phyloP scores from a whole-genome alignment of 768 basidiomycete genomes.

The Termitomyces sp. region DNA sequence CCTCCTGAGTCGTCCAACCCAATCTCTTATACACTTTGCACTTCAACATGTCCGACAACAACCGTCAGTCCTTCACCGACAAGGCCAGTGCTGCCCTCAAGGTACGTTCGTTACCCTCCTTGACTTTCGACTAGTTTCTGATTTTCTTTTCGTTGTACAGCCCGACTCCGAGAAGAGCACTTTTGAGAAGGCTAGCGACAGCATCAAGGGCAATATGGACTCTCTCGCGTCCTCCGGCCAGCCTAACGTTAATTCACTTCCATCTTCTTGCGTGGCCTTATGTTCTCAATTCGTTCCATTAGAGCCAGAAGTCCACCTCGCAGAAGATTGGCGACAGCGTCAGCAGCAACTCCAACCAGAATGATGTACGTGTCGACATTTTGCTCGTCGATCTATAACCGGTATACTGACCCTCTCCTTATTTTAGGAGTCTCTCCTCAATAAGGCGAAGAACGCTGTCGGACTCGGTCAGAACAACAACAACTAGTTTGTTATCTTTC shows the following conservation, averaged over 20 bases:
- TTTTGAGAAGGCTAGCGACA: slow-evolving; percentile 50
- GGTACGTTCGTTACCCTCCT: slow-evolving; percentile 27
- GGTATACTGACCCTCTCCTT: no score
- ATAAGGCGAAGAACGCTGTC: slow-evolving; percentile 53
- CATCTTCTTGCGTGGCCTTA: background rate
- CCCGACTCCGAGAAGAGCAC: slow-evolving; percentile 60
- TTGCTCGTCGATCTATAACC: background rate
- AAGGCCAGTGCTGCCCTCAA: slow-evolving; percentile 51
- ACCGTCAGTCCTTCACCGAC: slow-evolving; percentile 59
- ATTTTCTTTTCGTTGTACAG: slow-evolving; percentile 25
- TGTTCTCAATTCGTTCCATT: background rate
- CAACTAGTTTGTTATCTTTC: background rate
- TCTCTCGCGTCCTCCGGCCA: slow-evolving; percentile 46
- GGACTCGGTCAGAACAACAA: slow-evolving; percentile 34
- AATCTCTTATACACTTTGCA: background rate
- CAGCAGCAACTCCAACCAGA: slow-evolving; percentile 48
- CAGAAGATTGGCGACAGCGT: slow-evolving; percentile 50
- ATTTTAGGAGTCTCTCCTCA: slow-evolving; percentile 38
- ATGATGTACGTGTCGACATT: slow-evolving; percentile 27
- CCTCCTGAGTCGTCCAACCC: background rate
- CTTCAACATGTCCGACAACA: slow-evolving; percentile 51
- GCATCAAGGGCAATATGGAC: slow-evolving; percentile 46
- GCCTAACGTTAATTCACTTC: slow-evolving; percentile 38
- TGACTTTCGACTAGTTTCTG: background rate
- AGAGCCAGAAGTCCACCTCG: slow-evolving; percentile 51